Conservation (phyloP, 2,329 filamentous ascomycete genomes). For the Penicillium sp. region DNA sequence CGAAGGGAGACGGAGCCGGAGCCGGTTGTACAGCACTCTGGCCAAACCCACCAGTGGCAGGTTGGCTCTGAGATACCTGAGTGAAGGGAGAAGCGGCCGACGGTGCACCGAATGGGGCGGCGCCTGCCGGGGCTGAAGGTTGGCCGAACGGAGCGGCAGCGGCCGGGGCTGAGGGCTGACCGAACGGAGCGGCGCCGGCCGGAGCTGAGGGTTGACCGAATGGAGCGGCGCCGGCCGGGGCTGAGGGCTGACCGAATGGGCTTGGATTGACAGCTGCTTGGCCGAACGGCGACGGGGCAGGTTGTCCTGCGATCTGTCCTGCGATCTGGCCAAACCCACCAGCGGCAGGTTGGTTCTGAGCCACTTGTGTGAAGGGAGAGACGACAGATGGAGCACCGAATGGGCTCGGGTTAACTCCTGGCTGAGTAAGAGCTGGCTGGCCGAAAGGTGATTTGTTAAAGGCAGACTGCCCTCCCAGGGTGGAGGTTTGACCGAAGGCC, state of each 20-base stretch:
- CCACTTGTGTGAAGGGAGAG: slow-evolving; percentile 47
- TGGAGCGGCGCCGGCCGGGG: slow-evolving; percentile 21
- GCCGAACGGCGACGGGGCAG: slow-evolving; percentile 32
- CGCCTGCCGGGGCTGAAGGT: slow-evolving; percentile 4
- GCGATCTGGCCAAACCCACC: slow-evolving; percentile 28
- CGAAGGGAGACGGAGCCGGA: slow-evolving; percentile 11
- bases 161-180: slow-evolving; percentile 9
- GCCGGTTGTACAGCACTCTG: background rate
- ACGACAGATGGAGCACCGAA: slow-evolving; percentile 38
- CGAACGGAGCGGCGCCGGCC: slow-evolving; percentile 28
- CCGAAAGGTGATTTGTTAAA: slow-evolving; percentile 29
- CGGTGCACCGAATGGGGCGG: slow-evolving; percentile 29
- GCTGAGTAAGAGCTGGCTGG: slow-evolving; percentile 16
- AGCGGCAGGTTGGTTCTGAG: slow-evolving; percentile 27
- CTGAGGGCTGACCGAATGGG: slow-evolving; percentile 27
- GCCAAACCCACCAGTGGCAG: background rate
- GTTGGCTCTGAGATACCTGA: slow-evolving; percentile 31
- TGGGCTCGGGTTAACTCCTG: slow-evolving; percentile 1
- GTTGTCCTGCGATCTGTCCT: slow-evolving; percentile 3
- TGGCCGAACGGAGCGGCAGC: slow-evolving; percentile 29
- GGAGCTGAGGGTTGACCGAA: slow-evolving; percentile 30
- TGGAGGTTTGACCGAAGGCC: slow-evolving; percentile 12
- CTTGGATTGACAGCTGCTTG: slow-evolving; percentile 35
- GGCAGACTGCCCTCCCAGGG: slow-evolving; percentile 34
- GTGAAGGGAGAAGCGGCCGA: slow-evolving; percentile 16